These are phyloP conservation scores for Coriaria nepalensis DNA, from an alignment of 306 rosid species.

Conservation along the genomic window DNA sequence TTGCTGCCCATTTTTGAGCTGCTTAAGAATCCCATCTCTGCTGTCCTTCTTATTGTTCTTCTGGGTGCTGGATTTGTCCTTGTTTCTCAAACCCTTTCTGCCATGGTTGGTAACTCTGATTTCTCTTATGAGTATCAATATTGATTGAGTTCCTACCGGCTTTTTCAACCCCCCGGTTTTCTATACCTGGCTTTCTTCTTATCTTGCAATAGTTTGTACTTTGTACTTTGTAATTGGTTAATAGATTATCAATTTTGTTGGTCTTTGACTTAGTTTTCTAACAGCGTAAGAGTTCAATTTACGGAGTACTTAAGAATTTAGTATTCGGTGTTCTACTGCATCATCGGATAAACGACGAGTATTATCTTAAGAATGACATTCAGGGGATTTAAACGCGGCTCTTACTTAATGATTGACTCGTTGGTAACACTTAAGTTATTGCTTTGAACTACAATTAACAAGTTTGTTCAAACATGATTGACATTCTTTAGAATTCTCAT, in stretches of 20 bases:
- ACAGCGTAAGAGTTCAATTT: no score
- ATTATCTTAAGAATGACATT: no score
- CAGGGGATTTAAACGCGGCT: no score
- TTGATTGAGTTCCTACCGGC: neutral
- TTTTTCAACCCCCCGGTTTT: neutral
- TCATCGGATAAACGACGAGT: no score
- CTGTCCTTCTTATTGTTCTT: constrained; percentile 48
- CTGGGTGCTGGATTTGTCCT: constrained; percentile 51
- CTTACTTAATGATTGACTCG: no score
- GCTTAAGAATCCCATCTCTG: constrained; percentile 81
- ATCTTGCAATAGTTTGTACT: no score
- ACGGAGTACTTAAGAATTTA: neutral
- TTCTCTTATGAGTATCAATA: constrained; percentile 46
- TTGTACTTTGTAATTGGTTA: constrained; percentile 16
- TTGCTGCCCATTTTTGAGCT: constrained; percentile 51
- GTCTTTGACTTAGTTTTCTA: no score
- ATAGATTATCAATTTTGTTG: constrained; percentile 10
- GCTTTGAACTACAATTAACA: no score
- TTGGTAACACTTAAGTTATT: no score
- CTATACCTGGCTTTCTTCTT: no score
- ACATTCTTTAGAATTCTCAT: no score
- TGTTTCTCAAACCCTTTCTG: constrained; percentile 64
- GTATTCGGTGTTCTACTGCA: neutral
- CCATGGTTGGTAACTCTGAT: constrained; percentile 82
- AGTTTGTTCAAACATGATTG: no score